Conservation (phyloP, 768 basidiomycete genomes). For the Lyophyllum shimeji region DNA sequence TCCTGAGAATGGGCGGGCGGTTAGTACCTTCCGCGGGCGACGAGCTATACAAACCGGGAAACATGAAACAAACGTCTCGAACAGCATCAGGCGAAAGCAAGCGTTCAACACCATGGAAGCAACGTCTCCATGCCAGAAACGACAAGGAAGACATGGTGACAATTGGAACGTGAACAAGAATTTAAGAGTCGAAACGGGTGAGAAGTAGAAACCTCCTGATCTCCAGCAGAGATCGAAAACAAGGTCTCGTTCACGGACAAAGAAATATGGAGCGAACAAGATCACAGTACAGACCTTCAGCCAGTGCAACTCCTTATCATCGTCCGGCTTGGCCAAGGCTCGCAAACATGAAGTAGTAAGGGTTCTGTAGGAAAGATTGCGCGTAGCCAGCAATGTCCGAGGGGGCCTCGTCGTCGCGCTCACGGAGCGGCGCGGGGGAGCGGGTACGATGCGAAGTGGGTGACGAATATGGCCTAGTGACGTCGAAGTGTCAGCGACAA, state of each 20-base stretch:
- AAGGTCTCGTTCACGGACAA: neutral
- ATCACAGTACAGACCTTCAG: constrained; percentile 46
- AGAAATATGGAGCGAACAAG: neutral
- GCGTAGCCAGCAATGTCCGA: constrained; percentile 42
- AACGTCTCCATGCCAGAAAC: no score
- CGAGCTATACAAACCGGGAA: neutral
- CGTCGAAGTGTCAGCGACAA: neutral
- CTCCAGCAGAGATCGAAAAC: neutral
- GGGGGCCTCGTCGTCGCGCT: constrained; percentile 13
- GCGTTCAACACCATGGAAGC: no score
- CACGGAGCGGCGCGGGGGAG: neutral
- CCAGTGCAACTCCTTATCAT: constrained; percentile 88
- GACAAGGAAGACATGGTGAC: no score
- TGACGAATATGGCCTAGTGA: constrained; percentile 1
- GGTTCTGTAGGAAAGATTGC: constrained; percentile 78
- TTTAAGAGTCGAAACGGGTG: no score
- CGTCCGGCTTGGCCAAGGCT: constrained; percentile 86
- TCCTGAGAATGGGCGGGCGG: constrained; percentile 47
- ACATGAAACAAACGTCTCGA: neutral
- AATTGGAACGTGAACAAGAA: no score
- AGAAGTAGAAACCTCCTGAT: neutral
- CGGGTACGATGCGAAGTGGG: neutral
- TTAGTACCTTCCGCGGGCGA: neutral
- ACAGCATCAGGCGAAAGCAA: neutral
- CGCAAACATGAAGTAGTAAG: constrained; percentile 96